Evolutionary conservation across 1,139 yeast species (phyloP), one percentile per base, ranked within the genome.

Genomic region (Geotrichum klebahnii): DNA sequence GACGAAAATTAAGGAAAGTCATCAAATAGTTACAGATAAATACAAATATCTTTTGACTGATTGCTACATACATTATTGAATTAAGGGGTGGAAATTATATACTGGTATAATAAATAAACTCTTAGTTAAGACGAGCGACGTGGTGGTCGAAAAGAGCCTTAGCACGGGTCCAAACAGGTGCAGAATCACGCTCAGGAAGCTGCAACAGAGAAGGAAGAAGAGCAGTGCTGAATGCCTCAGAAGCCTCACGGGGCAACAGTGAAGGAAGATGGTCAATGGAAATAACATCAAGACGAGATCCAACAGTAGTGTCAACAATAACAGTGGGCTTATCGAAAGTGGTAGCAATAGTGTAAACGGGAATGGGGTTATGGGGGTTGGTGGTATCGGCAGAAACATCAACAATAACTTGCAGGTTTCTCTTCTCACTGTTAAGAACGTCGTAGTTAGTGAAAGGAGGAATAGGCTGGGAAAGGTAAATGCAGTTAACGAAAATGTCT

Each of bases 311-410:
- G 57, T 81, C 79, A 42, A 90, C 97, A 12, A 72, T 70, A 40
- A 87, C 97, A 6, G 96, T 89, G 59, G 98, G 99, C 60, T 86
- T 80, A 59, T 80, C 79, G 73, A 92, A 92, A 12, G 84, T 90
- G 29, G 98, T 92, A 52, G 96, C 95, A 59, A 87, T 76, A 31
- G 80, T 75, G 70, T 92, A 94, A 52, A 92, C 92, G 57, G 98
- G 98, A 56, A 92, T 80, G 55, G 98, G 98, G 73, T 92, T 92
- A 75, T 89, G 94, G 54, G 97, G 97, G 70, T 92, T 94, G 51
- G 98, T 92, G 47, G 97, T 92, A 71, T 94, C 98, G 53, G 98
- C 98, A 52, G 96, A 87, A 52, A 92, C 98, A 69, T 92, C 98
- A 48, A 92, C 97, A 57, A 94, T 88, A 19, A 94, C 87, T 68